Percentiles rank a stretch among this genome's conserved stretches.
These are phyloP conservation scores for Curvularia verruculosa DNA, from an alignment of 2,329 filamentous ascomycete species.

Conservation along the genomic window DNA sequence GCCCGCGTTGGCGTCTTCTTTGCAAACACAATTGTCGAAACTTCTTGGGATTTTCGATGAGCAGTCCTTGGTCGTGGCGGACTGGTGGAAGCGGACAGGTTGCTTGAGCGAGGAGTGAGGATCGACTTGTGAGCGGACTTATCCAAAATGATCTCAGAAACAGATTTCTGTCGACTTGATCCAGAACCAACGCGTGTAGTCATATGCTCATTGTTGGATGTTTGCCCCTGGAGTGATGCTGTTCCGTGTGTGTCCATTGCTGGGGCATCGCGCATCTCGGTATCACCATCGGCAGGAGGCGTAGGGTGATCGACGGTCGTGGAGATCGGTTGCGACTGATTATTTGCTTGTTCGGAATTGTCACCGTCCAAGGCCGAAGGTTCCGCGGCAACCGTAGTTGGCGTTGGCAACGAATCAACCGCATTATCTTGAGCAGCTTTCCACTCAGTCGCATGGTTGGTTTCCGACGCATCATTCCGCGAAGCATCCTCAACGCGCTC, in stretches of 20 bases:
- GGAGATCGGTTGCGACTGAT: constrained; percentile 16
- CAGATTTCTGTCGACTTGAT: constrained; percentile 72
- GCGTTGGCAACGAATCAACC: constrained; percentile 45
- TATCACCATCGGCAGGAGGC: constrained; percentile 44
- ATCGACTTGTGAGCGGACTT: constrained; percentile 55
- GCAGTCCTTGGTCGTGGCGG: constrained; percentile 31
- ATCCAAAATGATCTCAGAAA: constrained; percentile 73
- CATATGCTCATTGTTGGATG: constrained; percentile 59
- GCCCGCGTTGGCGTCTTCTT: constrained; percentile 57
- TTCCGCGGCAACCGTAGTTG: constrained; percentile 44
- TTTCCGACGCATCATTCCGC: constrained; percentile 13
- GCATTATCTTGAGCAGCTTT: constrained; percentile 27
- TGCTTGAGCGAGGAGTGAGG: constrained; percentile 47
- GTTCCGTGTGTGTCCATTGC: constrained; percentile 11
- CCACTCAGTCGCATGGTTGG: constrained; percentile 14
- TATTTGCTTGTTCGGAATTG: constrained; percentile 21
- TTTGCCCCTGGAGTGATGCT: constrained; percentile 32
- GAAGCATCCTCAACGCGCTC: constrained; percentile 30
- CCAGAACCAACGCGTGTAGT: constrained; percentile 74
- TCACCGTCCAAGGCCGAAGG: constrained; percentile 34
- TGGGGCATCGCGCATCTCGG: constrained; percentile 42
- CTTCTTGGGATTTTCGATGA: constrained; percentile 61
- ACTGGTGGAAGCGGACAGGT: constrained; percentile 33
- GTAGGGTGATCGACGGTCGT: constrained; percentile 40
- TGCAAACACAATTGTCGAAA: constrained; percentile 79